phyloP scores from a whole-genome alignment of 169 alveolate species.

The Babesia bigemina region DNA sequence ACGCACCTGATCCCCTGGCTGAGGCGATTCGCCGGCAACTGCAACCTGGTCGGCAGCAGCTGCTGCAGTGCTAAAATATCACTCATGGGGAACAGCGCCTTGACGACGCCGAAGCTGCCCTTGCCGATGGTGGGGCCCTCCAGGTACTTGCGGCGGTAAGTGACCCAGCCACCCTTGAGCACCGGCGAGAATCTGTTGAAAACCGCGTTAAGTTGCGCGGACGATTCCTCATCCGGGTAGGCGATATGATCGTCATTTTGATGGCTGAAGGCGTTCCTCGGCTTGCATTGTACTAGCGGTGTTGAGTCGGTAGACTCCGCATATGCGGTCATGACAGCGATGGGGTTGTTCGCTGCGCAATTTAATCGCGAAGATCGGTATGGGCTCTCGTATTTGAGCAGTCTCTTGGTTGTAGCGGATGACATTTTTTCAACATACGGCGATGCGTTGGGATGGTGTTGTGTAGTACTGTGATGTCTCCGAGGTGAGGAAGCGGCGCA shows the following conservation, averaged over 20 bases:
- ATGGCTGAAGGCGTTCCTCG: neutral
- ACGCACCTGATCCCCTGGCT: slow-evolving; percentile 39
- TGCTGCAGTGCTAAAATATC: slow-evolving; percentile 55
- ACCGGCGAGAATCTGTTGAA: slow-evolving; percentile 59
- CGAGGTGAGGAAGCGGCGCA: neutral
- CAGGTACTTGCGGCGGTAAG: slow-evolving; percentile 63
- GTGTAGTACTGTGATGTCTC: slow-evolving; percentile 1
- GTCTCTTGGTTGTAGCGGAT: slow-evolving; percentile 1
- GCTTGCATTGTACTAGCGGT: neutral
- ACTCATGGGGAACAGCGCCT: slow-evolving; percentile 56
- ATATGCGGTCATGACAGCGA: slow-evolving; percentile 14
- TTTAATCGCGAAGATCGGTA: slow-evolving; percentile 12
- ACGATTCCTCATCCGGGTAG: neutral
- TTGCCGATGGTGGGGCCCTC: slow-evolving; percentile 69
- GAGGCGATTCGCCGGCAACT: slow-evolving; percentile 53
- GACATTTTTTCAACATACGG: neutral
- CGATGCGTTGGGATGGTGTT: neutral
- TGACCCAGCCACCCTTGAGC: slow-evolving; percentile 59
- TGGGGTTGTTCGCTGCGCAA: neutral
- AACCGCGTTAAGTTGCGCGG: slow-evolving; percentile 24
- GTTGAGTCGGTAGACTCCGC: slow-evolving; percentile 21
- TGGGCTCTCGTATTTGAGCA: slow-evolving; percentile 27
- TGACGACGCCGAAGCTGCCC: slow-evolving; percentile 69
- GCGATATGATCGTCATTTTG: neutral
- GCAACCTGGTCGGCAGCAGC: slow-evolving; percentile 47